Percentiles rank a stretch among this genome's conserved stretches.
phyloP scores from a whole-genome alignment of 2,329 filamentous ascomycete genomes.

The Talaromyces sp. region DNA sequence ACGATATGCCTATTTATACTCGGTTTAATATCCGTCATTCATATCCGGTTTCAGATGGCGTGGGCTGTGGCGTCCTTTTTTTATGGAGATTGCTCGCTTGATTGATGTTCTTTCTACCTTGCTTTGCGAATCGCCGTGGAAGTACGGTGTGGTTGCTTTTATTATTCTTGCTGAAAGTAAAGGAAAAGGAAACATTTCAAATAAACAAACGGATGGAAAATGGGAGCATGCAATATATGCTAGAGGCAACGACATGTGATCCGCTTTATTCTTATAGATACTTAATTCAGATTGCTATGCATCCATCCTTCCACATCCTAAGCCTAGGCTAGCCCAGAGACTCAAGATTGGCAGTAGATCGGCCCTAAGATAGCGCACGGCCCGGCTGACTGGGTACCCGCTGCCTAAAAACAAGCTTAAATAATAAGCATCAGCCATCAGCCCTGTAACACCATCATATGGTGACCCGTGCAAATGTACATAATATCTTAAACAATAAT shows the following conservation, averaged over 20 bases:
- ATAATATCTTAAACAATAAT: not conserved
- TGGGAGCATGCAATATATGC: conserved; percentile 12
- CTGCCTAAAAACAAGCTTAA: conserved; percentile 12
- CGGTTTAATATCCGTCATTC: conserved; percentile 20
- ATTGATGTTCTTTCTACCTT: not conserved
- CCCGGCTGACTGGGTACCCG: not conserved
- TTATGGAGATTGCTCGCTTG: conserved; percentile 10
- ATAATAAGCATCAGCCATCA: not conserved
- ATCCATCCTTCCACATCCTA: not conserved
- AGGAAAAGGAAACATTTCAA: conserved; percentile 11
- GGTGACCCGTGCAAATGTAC: not conserved
- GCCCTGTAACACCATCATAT: not conserved
- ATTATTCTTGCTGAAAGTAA: conserved; percentile 12
- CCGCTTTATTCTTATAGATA: conserved; percentile 20
- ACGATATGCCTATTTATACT: conserved; percentile 22
- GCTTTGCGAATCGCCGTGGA: conserved; percentile 10
- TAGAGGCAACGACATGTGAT: conserved; percentile 16
- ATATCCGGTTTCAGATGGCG: conserved; percentile 20
- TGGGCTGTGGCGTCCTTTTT: conserved; percentile 20
- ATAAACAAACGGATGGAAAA: conserved; percentile 12
- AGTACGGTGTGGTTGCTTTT: conserved; percentile 14
- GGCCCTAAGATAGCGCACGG: not conserved
- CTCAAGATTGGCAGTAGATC: not conserved
- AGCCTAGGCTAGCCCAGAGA: not conserved
- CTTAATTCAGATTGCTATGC: conserved; percentile 14